Evolutionary conservation across 345 rosid species (phyloP).

Genomic region (Lagerstroemia speciosa): DNA sequence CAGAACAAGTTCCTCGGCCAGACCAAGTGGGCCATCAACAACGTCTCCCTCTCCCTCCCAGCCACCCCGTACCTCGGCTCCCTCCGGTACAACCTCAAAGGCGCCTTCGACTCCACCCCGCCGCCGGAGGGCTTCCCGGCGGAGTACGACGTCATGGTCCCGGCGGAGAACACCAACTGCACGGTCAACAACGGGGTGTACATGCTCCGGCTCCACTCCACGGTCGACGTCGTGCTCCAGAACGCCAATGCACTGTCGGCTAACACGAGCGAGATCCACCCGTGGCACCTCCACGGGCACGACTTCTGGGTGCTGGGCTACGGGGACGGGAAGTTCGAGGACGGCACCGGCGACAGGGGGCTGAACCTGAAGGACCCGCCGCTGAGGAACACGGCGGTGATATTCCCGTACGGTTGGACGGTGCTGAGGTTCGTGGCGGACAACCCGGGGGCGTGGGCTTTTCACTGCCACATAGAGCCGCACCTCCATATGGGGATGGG

Average conservation of each 20-base stretch:
- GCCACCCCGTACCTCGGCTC: constrained; percentile 74
- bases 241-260: constrained; percentile 44
- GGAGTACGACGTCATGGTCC: constrained; percentile 45
- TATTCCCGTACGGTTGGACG: constrained; percentile 87
- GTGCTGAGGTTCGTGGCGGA: constrained; percentile 71
- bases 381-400: constrained; percentile 51
- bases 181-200: constrained; percentile 53
- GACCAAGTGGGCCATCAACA: constrained; percentile 70
- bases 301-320: constrained; percentile 85
- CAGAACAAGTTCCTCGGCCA: constrained; percentile 52
- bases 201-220: constrained; percentile 28
- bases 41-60: constrained; percentile 54
- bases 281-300: constrained; percentile 95
- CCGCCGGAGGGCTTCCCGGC: constrained; percentile 42
- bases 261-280: constrained; percentile 65
- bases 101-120: constrained; percentile 24
- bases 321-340: constrained; percentile 57
- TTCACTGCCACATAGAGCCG: constrained; percentile 96
- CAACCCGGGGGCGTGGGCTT: constrained; percentile 94
- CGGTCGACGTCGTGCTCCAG: constrained; percentile 73
- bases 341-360: constrained; percentile 13
- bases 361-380: constrained; percentile 69
- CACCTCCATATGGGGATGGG: constrained; percentile 98
- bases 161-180: constrained; percentile 39
- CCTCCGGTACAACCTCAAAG: constrained; percentile 32